Evolutionary conservation across 805 yeast species (phyloP), one percentile per base, ranked within the genome.

Genomic region (Ogataea pini): DNA sequence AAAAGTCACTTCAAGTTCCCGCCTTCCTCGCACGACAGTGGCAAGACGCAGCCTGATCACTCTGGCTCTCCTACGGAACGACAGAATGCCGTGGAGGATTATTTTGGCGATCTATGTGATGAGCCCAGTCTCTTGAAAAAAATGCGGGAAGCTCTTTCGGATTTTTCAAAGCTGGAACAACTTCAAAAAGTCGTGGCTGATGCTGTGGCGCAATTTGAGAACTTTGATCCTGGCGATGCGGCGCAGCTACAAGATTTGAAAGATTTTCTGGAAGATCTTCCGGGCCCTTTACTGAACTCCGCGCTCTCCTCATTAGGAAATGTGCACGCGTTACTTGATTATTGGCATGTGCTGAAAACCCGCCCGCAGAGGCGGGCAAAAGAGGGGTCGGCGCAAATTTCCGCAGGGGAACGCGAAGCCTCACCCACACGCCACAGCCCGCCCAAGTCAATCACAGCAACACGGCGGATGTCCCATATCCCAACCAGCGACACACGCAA

Each of bases 1-100:
- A 44, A 44, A 27, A 17, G 22, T 12, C 41, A 44, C 19, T 44
- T 17, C 42, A 37, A 28, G 25, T 44, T 44, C 25, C 47, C 47
- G n/a, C 42, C 47, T 18, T 18, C 29, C 7, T 17, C 42, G 13
- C 27, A 31, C 2, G 36, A 19, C 28, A 40, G 34, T 16, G 43
- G 12, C 4, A 28, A 22, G 14, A 18, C 36, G 18, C 36, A 16
- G 13, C 8, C 36, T 17, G 24, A 8, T 14, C 24, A 14, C 8
- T 12, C 27, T 6, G 36, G 25, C 12, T 17, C 36, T 4, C 18
- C 36, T 9, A 17, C 7, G 4, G n/a, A 17, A 3, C 14, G 7
- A 24, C 31, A 28, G n/a, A 24, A 8, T 9, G 16, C 7, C 31
- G 31, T 14, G 14, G 42, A 27, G 42, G 44, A 41, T 14, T 41